phyloP scores from a whole-genome alignment of 805 yeast genomes.

The Metschnikowia reukaufii region DNA sequence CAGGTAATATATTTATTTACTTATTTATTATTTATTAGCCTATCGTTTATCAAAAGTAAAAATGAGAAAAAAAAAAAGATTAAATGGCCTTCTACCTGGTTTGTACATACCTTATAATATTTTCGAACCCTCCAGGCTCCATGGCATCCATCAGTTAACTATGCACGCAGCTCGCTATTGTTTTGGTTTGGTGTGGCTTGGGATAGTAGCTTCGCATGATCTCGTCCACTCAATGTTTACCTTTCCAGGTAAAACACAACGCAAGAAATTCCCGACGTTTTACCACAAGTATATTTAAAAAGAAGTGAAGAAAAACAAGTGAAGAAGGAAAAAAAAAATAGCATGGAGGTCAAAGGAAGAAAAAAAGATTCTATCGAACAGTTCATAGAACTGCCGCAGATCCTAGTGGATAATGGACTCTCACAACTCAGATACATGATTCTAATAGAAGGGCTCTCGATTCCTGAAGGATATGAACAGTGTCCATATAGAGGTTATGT shows the following conservation, averaged over 20 bases:
- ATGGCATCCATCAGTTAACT: too few relatives aligned
- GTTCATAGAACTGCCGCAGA: conserved; percentile 44
- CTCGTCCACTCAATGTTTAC: conserved; percentile 4
- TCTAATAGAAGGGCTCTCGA: conserved; percentile 40
- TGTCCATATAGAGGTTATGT: conserved; percentile 73
- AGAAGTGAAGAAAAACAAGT: background rate
- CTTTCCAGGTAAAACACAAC: background rate
- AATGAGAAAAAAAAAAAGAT: too few relatives aligned
- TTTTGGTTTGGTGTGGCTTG: conserved; percentile 1
- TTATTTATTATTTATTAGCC: too few relatives aligned
- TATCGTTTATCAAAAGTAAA: too few relatives aligned
- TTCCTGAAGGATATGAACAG: conserved; percentile 47
- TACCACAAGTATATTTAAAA: background rate
- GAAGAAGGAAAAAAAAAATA: background rate
- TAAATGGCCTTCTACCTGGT: too few relatives aligned
- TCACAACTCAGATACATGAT: conserved; percentile 48
- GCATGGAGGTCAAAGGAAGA: conserved; percentile 32
- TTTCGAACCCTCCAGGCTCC: background rate
- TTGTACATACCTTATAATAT: background rate
- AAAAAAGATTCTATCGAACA: conserved; percentile 56
- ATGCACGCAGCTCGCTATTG: background rate
- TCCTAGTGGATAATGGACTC: conserved; percentile 48
- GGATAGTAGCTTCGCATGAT: background rate
- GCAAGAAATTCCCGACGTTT: background rate
- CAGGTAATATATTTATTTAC: too few relatives aligned